A percentile compares a stretch with the other conserved stretches of the same genome.
Conservation (phyloP, 192 early-diverging fungal species). For the Backusella australiensis region DNA sequence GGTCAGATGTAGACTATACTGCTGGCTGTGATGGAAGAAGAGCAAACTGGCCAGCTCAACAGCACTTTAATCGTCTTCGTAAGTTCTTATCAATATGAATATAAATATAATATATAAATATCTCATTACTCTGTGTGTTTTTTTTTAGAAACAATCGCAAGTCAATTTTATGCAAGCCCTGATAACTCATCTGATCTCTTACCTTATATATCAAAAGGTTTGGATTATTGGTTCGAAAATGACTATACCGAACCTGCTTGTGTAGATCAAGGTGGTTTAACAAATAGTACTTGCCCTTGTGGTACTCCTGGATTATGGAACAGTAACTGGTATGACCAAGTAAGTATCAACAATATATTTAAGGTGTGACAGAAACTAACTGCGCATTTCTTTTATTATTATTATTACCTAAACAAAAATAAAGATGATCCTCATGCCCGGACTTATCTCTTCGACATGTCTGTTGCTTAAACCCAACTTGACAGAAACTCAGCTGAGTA, state of each 20-base stretch:
- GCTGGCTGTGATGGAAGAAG: conserved; percentile 23
- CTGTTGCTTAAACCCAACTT: conserved; percentile 12
- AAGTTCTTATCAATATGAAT: neutral
- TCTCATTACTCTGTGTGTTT: neutral
- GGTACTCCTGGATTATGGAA: conserved; percentile 34
- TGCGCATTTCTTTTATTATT: neutral
- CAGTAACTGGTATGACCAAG: conserved; percentile 32
- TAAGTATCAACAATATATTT: conserved; percentile 10
- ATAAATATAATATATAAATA: neutral
- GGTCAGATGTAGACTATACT: conserved; percentile 30
- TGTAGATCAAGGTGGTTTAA: conserved; percentile 20
- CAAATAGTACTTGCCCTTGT: conserved; percentile 30
- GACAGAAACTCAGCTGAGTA: neutral
- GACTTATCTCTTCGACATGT: conserved; percentile 17
- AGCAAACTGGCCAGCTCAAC: conserved; percentile 28
- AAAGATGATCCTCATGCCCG: conserved; percentile 20
- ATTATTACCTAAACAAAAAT: neutral
- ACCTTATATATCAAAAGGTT: conserved; percentile 2
- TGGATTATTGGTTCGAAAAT: conserved; percentile 29
- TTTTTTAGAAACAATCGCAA: conserved; percentile 19
- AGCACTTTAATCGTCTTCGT: conserved; percentile 22
- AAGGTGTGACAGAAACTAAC: neutral
- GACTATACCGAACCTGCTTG: conserved; percentile 14
- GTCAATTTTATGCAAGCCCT: conserved; percentile 3
- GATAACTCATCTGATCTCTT: conserved; percentile 9